Base-by-base conservation (phyloP, 2,329 filamentous ascomycete genomes). In the Xylaria sp. region DNA sequence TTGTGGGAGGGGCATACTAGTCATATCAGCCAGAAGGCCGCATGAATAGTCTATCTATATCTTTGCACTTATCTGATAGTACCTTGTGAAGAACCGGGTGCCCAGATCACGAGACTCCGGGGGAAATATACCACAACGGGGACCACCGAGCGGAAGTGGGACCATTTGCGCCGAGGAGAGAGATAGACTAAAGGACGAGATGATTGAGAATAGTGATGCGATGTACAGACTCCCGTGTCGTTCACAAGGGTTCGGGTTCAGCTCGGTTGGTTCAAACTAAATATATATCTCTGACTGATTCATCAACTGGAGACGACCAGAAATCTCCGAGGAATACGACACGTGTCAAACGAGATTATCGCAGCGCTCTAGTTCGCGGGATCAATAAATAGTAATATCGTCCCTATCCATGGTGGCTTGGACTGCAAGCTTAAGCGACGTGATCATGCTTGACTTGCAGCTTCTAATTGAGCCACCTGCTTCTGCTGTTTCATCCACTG, bases 71-170 rank as follows among this genome's bases (percentile, higher is more conserved):
- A 38, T 38, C 31, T 23, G 53, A 20, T 38, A 38, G 20, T 36
- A 40, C 40, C 61, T 40, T 67, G 23, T 59, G 61, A 46, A 62
- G 46, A 44, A 13, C 65, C 44, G 58, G 60, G 31, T 23, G 46
- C 68, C 67, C 59, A 66, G 46, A 65, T 40, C 44, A n/a, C 54
- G 46, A 51, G 9, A 58, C 44, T 11, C 44, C 26, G 65, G 40
- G 44, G 15, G 48, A 54, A 44, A 49, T 23, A 59, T 42, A 31
- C 53, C 23, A 56, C 10, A 13, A 28, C 54, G 54, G 60, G 17
- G 54, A 64, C 31, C 49, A 11, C 56, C 51, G 56, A n/a, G 36
- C 31, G 33, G 56, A 54, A 53, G 53, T 49, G 48, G 31, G 11
- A 46, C 28, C 28, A 9, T 44, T 17, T 9, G 17, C 20, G 36